Evolutionary conservation across 140 eudicot genomes (phyloP), one percentile per base, ranked within the genome.

Genomic region (Ambrosia hybrid): DNA sequence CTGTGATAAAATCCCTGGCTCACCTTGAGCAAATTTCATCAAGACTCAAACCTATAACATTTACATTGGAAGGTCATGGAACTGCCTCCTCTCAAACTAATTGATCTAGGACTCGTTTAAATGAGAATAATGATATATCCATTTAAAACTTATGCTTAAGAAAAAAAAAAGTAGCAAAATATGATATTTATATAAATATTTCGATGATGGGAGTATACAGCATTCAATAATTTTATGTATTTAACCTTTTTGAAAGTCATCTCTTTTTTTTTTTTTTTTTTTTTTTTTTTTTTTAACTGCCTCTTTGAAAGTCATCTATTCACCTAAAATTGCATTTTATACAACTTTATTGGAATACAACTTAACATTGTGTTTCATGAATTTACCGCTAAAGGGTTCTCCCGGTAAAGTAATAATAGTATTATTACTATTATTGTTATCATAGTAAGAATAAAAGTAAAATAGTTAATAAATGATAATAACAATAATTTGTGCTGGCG

Each of bases 401-500:
- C 12, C 10, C 12, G 10, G 55, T 49, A 49, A 49, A 49, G 9
- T 9, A 49, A 49, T 49, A 49, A 2, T 49, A 49, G 13, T 49
- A 49, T 10, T 49, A 49, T 1, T 49, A 49, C 15, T 64, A 9
- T 11, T 61, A 59, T 30, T 59, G 38, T 39, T 7, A 39, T 64
- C 4, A 14, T 64, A 39, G 49, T 39, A n/a, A 2, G 4, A 62
- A 62, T 14, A n/a, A 3, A 39, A 2, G 4, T 14, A 59, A 3
- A 76, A 43, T 16, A 51, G 9, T 63, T 37, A 15, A 16, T 61
- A 60, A 26, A 9, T 12, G 63, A 5, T 65, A 1, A 30, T 30
- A 30, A 30, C 34, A 13, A 45, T 65, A 8, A 45, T 65, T 65
- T 79, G 64, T 79, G 82, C 75, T 73, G 39, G 73, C 76, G 49